Evolutionary conservation across 2,329 filamentous ascomycete species (phyloP).

Genomic region (Pseudofabraea citricarpa): DNA sequence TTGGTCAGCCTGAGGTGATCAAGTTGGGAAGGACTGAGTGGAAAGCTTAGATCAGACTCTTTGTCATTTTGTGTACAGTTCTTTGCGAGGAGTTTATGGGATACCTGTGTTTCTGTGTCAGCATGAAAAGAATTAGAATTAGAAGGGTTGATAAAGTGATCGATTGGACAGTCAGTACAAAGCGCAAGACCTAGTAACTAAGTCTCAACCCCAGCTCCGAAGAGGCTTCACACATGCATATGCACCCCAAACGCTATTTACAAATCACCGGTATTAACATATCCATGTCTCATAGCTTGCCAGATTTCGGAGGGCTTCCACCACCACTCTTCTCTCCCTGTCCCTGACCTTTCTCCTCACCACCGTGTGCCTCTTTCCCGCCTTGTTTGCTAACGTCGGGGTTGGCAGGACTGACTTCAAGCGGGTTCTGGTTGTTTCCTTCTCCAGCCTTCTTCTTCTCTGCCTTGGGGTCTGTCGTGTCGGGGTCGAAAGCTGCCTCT

Average conservation of each 20-base stretch:
- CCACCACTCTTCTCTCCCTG: conserved; percentile 33
- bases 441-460: conserved; percentile 41
- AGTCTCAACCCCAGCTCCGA: too few species aligned
- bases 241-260: neutral
- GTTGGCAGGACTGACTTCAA: conserved; percentile 59
- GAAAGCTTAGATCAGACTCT: conserved; percentile 12
- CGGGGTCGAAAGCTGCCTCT: conserved; percentile 64
- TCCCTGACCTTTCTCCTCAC: conserved; percentile 29
- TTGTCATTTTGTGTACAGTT: neutral
- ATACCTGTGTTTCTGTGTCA: too few species aligned
- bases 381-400: conserved; percentile 48
- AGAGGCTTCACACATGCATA: too few species aligned
- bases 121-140: too few species aligned
- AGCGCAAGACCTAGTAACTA: too few species aligned
- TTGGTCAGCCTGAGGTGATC: conserved; percentile 45
- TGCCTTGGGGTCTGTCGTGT: conserved; percentile 61
- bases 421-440: conserved; percentile 38
- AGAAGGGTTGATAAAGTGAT: too few species aligned
- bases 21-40: conserved; percentile 41
- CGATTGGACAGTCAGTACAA: too few species aligned
- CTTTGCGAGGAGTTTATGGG: neutral
- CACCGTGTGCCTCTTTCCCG: conserved; percentile 34
- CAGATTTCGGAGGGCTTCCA: conserved; percentile 32
- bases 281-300: conserved; percentile 7
- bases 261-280: too few species aligned